phyloP scores from a whole-genome alignment of 352 stramenopile species.

The Phytophthora hibernalis region DNA sequence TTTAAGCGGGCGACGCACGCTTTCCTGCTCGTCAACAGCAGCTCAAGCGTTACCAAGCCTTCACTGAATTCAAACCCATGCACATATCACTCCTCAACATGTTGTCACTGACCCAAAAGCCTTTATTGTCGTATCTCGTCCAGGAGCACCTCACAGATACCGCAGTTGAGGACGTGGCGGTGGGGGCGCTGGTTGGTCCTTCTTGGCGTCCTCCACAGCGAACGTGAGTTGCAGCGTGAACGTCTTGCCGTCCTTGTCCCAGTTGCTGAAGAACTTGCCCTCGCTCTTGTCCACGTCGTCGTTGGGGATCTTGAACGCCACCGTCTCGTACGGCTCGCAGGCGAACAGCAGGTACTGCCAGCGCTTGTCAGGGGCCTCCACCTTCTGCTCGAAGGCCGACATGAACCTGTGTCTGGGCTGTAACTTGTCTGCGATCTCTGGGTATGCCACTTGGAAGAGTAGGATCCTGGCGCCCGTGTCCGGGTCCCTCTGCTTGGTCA shows the following conservation, averaged over 20 bases:
- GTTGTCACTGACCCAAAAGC: background rate
- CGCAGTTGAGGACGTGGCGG: conserved; percentile 61
- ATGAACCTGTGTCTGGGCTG: conserved; percentile 99
- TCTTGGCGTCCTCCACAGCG: conserved; percentile 37
- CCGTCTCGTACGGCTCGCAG: conserved; percentile 99
- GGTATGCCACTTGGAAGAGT: conserved; percentile 97
- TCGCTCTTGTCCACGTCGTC: conserved; percentile 95
- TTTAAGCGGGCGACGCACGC: conserved; percentile 16
- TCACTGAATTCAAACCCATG: conserved; percentile 14
- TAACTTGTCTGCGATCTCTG: conserved; percentile 92
- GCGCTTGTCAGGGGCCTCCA: conserved; percentile 96
- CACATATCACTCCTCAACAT: background rate
- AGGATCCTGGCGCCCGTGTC: conserved; percentile 87
- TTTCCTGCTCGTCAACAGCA: conserved; percentile 15
- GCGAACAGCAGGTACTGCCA: conserved; percentile 98
- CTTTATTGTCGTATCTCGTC: conserved; percentile 8
- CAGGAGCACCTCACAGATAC: conserved; percentile 32
- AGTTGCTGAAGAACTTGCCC: conserved; percentile 97
- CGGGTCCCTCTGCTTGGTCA: conserved; percentile 94
- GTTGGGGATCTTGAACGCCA: conserved; percentile 99
- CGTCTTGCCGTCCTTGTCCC: conserved; percentile 95
- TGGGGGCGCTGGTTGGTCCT: conserved; percentile 55
- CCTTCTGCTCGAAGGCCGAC: conserved; percentile 98
- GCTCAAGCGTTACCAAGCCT: conserved; percentile 1
- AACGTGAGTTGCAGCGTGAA: conserved; percentile 94